Conservation (phyloP, 2,329 filamentous ascomycete species). For the Periconia macrospinosa region DNA sequence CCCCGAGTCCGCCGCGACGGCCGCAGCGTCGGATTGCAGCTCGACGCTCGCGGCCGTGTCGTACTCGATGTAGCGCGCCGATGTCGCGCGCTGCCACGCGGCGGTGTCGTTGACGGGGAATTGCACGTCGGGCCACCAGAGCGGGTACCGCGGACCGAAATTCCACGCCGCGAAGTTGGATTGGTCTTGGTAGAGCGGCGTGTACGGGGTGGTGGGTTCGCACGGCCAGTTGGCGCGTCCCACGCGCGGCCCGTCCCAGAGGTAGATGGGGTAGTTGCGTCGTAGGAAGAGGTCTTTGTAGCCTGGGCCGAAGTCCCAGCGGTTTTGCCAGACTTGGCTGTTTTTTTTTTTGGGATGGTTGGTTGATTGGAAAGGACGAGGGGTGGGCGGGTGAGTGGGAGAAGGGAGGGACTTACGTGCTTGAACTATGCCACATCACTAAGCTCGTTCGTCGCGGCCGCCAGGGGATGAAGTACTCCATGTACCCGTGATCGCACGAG, state of each 20-base stretch:
- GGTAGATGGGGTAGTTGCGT: conserved; percentile 28
- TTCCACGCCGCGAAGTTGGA: conserved; percentile 28
- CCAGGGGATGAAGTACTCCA: conserved; percentile 31
- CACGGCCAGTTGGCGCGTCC: conserved; percentile 29
- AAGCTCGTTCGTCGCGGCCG: conserved; percentile 22
- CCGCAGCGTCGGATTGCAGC: conserved; percentile 22
- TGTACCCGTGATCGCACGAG: conserved; percentile 32
- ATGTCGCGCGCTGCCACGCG: conserved; percentile 27
- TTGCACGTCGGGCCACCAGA: conserved; percentile 26
- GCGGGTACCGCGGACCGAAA: conserved; percentile 18
- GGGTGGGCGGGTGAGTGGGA: too few species aligned
- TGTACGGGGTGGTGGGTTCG: conserved; percentile 16
- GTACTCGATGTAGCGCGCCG: conserved; percentile 25
- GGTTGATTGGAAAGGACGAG: background rate
- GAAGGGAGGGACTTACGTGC: conserved; percentile 4
- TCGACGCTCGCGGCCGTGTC: conserved; percentile 23
- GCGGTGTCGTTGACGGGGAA: conserved; percentile 19
- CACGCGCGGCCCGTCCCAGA: conserved; percentile 29
- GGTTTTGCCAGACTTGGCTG: conserved; percentile 28
- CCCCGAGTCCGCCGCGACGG: conserved; percentile 27
- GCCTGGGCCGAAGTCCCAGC: conserved; percentile 27
- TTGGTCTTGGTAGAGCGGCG: conserved; percentile 19
- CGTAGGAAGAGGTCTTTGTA: conserved; percentile 30
- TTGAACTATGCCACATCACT: conserved; percentile 31
- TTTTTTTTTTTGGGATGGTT: background rate